Evolutionary conservation across 23 red algal genomes (phyloP).

Genomic region (Gracilariopsis chorda): DNA sequence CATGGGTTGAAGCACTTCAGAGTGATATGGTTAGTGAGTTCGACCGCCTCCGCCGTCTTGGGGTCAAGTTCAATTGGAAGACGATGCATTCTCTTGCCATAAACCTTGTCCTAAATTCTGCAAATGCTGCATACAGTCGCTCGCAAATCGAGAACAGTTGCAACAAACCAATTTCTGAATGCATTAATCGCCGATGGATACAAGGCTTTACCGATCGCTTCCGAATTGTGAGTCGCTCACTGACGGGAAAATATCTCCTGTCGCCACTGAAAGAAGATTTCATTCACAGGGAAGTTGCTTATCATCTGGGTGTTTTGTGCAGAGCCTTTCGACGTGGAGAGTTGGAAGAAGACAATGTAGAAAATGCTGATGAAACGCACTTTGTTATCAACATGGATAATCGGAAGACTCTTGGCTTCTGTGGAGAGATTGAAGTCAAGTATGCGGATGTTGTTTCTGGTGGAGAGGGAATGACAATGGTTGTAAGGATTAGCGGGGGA

Average conservation of each 20-base stretch:
- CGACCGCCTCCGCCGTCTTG: neutral
- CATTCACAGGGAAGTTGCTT: conserved; percentile 28
- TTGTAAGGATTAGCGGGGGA: conserved; percentile 10
- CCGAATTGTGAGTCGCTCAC: conserved; percentile 18
- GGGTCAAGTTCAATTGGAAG: conserved; percentile 6
- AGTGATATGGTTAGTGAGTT: neutral
- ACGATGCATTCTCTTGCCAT: neutral
- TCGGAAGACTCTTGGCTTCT: conserved; percentile 7
- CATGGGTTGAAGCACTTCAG: conserved; percentile 15
- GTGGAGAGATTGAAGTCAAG: neutral
- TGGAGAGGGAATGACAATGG: conserved; percentile 40
- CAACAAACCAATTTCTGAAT: neutral
- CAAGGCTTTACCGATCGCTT: conserved; percentile 17
- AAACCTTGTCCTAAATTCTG: neutral
- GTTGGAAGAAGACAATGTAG: conserved; percentile 13
- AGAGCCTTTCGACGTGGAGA: neutral
- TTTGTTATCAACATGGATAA: conserved; percentile 40
- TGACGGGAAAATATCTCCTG: neutral
- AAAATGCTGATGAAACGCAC: conserved; percentile 45
- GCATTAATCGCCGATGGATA: neutral
- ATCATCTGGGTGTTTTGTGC: neutral
- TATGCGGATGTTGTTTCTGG: conserved; percentile 38
- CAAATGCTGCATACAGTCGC: neutral
- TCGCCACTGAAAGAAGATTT: neutral
- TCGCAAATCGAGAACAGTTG: neutral